Evolutionary conservation across 495 filamentous ascomycete species (phyloP).

Genomic region (Hypoxylon trugodes): DNA sequence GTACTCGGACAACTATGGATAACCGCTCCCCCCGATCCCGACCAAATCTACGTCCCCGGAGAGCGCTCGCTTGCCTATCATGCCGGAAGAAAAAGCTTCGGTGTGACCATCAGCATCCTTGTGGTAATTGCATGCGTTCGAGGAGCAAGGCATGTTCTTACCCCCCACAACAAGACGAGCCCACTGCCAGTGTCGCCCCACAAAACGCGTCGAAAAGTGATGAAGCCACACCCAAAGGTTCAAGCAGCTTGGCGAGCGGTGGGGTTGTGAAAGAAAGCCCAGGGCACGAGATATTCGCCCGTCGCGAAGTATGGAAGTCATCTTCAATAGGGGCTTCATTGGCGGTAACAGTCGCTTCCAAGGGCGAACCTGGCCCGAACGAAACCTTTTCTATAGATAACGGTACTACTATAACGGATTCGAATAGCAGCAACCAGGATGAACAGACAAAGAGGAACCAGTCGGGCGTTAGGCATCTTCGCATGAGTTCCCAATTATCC

Average conservation of each 20-base stretch:
- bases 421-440: not conserved
- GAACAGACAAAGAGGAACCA: not conserved
- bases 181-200: not conserved
- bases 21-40: conserved; percentile 23
- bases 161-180: not conserved
- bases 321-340: not conserved
- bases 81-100: conserved; percentile 55
- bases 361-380: not conserved
- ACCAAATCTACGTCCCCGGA: conserved; percentile 47
- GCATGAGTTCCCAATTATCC: conserved; percentile 20
- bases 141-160: conserved; percentile 40
- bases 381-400: not conserved
- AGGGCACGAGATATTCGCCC: conserved; percentile 3
- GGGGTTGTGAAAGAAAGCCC: not conserved
- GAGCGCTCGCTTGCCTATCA: conserved; percentile 50
- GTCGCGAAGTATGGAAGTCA: conserved; percentile 11
- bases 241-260: not conserved
- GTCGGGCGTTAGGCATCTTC: not conserved
- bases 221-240: not conserved
- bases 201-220: not conserved
- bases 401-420: not conserved
- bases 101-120: conserved; percentile 52
- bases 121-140: conserved; percentile 47
- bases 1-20: conserved; percentile 15
- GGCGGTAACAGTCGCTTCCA: conserved; percentile 1